These are phyloP conservation scores for Kwoniella heveanensis DNA, from an alignment of 768 basidiomycete species.

Conservation along the genomic window DNA sequence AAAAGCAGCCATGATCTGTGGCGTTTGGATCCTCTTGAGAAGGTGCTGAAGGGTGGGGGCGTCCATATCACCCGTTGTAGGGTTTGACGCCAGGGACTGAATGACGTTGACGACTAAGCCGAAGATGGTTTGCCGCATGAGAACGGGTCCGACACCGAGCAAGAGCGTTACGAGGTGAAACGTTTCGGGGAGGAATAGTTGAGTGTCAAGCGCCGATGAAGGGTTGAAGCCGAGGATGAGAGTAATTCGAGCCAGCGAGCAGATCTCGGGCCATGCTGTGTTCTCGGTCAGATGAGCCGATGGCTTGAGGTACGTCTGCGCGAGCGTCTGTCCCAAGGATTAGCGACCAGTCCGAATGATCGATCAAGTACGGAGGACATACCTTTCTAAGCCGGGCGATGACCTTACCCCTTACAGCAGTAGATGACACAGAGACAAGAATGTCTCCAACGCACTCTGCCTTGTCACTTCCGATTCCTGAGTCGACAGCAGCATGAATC, in stretches of 20 bases:
- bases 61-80: slow-evolving; percentile 40
- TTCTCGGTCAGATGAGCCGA: slow-evolving; percentile 66
- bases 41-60: slow-evolving; percentile 61
- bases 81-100: slow-evolving; percentile 69
- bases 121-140: slow-evolving; percentile 78
- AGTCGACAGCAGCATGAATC: slow-evolving; percentile 78
- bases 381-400: slow-evolving; percentile 79
- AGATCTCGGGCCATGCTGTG: slow-evolving; percentile 58
- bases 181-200: slow-evolving; percentile 80
- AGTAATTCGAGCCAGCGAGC: slow-evolving; percentile 73
- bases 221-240: slow-evolving; percentile 71
- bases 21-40: slow-evolving; percentile 65
- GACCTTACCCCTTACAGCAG: slow-evolving; percentile 75
- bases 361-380: slow-evolving; percentile 27
- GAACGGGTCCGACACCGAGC: slow-evolving; percentile 70
- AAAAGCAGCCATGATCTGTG: slow-evolving; percentile 69
- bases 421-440: slow-evolving; percentile 72
- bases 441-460: slow-evolving; percentile 77
- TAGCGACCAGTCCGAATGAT: not conserved
- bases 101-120: slow-evolving; percentile 79
- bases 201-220: slow-evolving; percentile 66
- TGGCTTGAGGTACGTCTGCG: slow-evolving; percentile 69
- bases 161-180: slow-evolving; percentile 77
- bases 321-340: slow-evolving; percentile 63
- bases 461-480: slow-evolving; percentile 71